Conservation (phyloP, 176 grass and related monocot genomes). For the Neostapfia colusana region DNA sequence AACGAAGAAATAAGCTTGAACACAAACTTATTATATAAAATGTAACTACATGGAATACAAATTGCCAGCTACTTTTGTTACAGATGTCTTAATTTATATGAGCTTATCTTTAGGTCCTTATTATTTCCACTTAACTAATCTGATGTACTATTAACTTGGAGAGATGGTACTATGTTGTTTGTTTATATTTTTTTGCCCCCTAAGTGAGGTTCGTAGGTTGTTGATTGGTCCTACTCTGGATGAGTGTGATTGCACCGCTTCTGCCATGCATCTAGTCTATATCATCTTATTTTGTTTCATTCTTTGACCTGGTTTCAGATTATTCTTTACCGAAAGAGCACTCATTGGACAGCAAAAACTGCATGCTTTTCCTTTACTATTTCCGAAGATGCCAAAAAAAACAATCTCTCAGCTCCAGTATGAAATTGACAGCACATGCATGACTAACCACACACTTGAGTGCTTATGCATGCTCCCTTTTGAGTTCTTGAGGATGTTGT, state of each 20-base stretch:
- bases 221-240: slow-evolving; percentile 30
- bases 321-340: not conserved
- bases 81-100: not conserved
- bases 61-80: not conserved
- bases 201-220: slow-evolving; percentile 41
- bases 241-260: slow-evolving; percentile 14
- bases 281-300: slow-evolving; percentile 10
- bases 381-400: not conserved
- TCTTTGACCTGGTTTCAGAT: slow-evolving; percentile 8
- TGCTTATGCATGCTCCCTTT: slow-evolving; percentile 33
- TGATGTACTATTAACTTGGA: not conserved
- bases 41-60: not conserved
- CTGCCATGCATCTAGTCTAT: slow-evolving; percentile 26
- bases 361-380: not conserved
- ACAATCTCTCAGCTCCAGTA: too few species aligned
- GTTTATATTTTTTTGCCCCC: slow-evolving; percentile 36
- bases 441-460: slow-evolving; percentile 13
- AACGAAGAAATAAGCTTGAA: not conserved
- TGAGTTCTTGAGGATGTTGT: slow-evolving; percentile 12
- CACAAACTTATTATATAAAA: not conserved
- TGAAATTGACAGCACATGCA: slow-evolving; percentile 6
- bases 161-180: slow-evolving; percentile 20
- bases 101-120: not conserved
- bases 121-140: not conserved
- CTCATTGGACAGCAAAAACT: not conserved